Evolutionary conservation across 2,329 filamentous ascomycete species (phyloP).

Genomic region (Phyllosticta citribraziliensis): DNA sequence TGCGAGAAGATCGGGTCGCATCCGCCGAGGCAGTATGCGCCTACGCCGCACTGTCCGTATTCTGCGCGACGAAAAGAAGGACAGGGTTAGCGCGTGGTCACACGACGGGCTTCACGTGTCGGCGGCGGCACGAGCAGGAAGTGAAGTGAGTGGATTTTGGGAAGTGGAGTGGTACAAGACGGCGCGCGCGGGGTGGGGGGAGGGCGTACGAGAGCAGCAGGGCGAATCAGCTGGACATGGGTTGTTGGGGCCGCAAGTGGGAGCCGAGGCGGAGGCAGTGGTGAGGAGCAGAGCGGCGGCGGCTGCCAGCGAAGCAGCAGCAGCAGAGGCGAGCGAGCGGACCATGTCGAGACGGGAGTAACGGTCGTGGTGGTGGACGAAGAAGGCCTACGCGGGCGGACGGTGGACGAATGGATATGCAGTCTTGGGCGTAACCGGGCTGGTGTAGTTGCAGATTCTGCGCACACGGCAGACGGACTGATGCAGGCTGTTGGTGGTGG

Average conservation of each 20-base stretch:
- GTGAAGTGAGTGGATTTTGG: neutral
- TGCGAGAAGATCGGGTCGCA: conserved; percentile 84
- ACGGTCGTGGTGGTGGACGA: neutral
- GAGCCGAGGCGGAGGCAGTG: conserved; percentile 17
- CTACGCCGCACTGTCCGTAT: conserved; percentile 86
- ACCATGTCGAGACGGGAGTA: conserved; percentile 8
- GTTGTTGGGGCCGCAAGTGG: conserved; percentile 36
- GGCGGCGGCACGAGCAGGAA: neutral
- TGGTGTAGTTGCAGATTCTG: neutral
- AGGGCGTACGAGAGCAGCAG: conserved; percentile 31
- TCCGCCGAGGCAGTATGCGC: conserved; percentile 90
- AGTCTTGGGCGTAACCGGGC: neutral
- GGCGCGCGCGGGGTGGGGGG: neutral
- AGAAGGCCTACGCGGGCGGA: neutral
- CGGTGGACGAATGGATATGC: neutral
- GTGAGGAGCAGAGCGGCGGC: conserved; percentile 16
- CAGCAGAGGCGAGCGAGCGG: conserved; percentile 1
- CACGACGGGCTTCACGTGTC: neutral
- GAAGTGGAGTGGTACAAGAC: neutral
- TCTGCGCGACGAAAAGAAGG: conserved; percentile 41
- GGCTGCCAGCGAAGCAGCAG: conserved; percentile 10
- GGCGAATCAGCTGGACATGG: conserved; percentile 56
- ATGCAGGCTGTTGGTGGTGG: neutral
- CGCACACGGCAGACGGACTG: neutral
- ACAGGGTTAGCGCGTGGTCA: conserved; percentile 16